These are phyloP conservation scores for Boechera retrofracta DNA, from an alignment of 345 rosid genomes.

Conservation along the genomic window DNA sequence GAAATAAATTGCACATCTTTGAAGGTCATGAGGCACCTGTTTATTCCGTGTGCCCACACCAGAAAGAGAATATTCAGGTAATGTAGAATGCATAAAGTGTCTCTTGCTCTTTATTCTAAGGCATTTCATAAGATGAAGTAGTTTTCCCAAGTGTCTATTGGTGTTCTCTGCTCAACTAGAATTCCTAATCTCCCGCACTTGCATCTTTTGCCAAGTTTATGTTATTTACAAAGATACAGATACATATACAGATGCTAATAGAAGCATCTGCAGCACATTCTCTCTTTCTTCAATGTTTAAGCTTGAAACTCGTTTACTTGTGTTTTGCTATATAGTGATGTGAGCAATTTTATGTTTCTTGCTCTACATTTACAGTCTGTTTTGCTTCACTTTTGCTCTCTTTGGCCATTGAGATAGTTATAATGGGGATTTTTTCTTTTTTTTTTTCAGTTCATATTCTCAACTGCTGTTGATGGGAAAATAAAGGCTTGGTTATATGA, in stretches of 20 bases:
- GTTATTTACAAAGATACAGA: background rate
- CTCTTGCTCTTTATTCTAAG: conserved; percentile 20
- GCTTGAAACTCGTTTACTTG: conserved; percentile 23
- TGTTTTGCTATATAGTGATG: conserved; percentile 13
- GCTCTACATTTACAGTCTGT: conserved; percentile 12
- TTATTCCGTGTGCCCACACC: conserved; percentile 70
- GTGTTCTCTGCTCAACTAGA: conserved; percentile 16
- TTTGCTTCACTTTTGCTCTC: conserved; percentile 6
- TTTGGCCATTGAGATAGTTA: conserved; percentile 23
- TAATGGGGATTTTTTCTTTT: conserved; percentile 20
- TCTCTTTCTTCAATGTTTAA: conserved; percentile 5
- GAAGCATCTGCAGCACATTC: conserved; percentile 19
- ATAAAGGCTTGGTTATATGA: conserved; percentile 91
- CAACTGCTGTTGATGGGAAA: conserved; percentile 65
- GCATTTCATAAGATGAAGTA: conserved; percentile 1
- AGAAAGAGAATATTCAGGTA: conserved; percentile 75
- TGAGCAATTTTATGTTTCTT: background rate
- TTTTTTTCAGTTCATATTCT: conserved; percentile 59
- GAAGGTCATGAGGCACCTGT: conserved; percentile 82
- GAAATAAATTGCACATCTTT: conserved; percentile 60
- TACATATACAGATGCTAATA: background rate
- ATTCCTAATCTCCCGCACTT: background rate
- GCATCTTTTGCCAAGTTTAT: conserved; percentile 4
- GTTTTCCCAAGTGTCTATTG: conserved; percentile 11
- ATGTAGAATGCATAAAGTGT: background rate